phyloP scores from a whole-genome alignment of 2,329 filamentous ascomycete genomes.

The Epichloe gansuensis region DNA sequence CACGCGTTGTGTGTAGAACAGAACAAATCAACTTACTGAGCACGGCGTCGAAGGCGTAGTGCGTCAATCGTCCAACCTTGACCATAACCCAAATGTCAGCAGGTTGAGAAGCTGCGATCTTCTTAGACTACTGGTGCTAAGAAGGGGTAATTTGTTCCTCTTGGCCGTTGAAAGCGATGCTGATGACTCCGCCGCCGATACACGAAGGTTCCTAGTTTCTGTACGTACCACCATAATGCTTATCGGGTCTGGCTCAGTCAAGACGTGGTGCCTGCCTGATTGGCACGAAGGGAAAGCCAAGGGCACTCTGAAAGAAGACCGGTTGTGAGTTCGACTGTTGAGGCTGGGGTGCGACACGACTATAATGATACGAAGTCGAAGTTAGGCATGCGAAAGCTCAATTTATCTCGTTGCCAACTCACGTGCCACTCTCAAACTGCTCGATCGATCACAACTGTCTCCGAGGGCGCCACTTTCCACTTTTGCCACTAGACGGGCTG shows the following conservation, averaged over 20 bases:
- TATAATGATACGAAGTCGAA: not conserved
- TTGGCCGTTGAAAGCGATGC: not conserved
- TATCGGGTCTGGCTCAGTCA: not conserved
- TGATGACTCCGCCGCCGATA: not conserved
- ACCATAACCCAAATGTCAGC: conserved; percentile 56
- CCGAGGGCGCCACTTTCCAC: too few relatives aligned
- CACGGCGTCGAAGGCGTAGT: conserved; percentile 94
- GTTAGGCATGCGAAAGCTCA: too few relatives aligned
- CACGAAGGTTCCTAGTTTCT: not conserved
- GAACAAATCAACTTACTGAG: conserved; percentile 49
- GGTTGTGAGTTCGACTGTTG: not conserved
- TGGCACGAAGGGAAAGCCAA: not conserved
- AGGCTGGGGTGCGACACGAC: not conserved
- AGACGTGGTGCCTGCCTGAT: not conserved
- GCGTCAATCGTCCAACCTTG: conserved; percentile 83
- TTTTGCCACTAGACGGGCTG: too few relatives aligned
- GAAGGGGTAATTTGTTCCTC: not conserved
- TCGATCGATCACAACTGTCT: too few relatives aligned
- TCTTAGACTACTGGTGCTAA: conserved; percentile 20
- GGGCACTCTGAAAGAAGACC: not conserved
- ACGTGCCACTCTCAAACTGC: too few relatives aligned
- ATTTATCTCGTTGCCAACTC: too few relatives aligned
- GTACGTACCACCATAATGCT: conserved; percentile 23
- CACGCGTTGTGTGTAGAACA: not conserved
- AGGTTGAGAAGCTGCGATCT: conserved; percentile 47